A percentile compares a stretch with the other conserved stretches of the same genome.
phyloP scores from a whole-genome alignment of 1,284 basidiomycete genomes.

The Violaceomyces palustris region DNA sequence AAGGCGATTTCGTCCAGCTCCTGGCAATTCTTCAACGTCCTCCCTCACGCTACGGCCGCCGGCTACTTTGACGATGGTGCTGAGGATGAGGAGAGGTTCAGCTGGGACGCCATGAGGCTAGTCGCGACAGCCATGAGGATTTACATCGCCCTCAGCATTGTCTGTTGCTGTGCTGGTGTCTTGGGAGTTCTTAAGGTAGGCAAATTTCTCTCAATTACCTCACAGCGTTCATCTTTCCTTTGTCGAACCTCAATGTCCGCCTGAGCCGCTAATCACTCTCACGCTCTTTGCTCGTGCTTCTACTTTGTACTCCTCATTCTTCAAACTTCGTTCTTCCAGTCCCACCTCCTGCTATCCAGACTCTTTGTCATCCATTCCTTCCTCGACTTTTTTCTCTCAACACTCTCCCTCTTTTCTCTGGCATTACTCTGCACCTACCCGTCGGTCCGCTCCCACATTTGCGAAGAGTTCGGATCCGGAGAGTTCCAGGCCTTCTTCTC shows the following conservation, averaged over 20 bases:
- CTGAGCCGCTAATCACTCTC: too few relatives aligned
- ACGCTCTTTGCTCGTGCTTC: too few relatives aligned
- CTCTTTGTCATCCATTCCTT: conserved; percentile 39
- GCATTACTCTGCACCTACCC: conserved; percentile 33
- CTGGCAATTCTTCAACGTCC: neutral
- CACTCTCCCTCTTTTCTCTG: conserved; percentile 30
- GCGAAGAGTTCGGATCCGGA: conserved; percentile 24
- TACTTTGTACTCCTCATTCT: neutral
- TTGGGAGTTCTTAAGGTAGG: conserved; percentile 18
- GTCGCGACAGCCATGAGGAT: conserved; percentile 17
- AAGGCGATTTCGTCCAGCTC: neutral
- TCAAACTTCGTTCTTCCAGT: conserved; percentile 1
- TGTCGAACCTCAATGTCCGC: too few relatives aligned
- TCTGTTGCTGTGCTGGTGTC: conserved; percentile 25
- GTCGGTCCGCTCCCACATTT: conserved; percentile 22
- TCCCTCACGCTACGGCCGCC: neutral
- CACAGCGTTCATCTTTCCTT: too few relatives aligned
- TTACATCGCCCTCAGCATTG: conserved; percentile 22
- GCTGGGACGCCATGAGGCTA: conserved; percentile 27
- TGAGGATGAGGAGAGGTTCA: conserved; percentile 26
- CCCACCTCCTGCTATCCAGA: conserved; percentile 20
- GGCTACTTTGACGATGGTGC: conserved; percentile 11
- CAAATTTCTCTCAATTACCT: too few relatives aligned
- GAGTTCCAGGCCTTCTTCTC: neutral
- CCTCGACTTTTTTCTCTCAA: conserved; percentile 34